phyloP scores from a whole-genome alignment of 2,329 filamentous ascomycete genomes.

The Periconia sp. region DNA sequence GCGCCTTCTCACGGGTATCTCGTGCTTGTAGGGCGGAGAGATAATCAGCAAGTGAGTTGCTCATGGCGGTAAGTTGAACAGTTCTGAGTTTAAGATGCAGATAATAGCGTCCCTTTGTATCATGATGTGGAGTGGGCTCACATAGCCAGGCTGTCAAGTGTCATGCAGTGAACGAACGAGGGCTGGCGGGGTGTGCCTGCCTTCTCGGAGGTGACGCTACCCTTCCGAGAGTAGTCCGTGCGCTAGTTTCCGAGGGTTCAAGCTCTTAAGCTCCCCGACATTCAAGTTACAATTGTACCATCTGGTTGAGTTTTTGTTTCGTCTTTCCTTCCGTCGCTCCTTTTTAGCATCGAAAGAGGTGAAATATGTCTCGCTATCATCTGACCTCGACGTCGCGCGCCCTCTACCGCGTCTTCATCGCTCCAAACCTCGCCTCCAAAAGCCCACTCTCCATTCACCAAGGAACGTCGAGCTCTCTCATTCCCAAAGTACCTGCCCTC shows the following conservation, averaged over 20 bases:
- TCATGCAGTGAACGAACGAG: conserved; percentile 17
- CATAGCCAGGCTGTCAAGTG: conserved; percentile 19
- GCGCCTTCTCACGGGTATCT: conserved; percentile 71
- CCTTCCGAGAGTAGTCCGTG: conserved; percentile 9
- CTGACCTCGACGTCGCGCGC: conserved; percentile 46
- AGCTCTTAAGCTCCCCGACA: too few relatives aligned
- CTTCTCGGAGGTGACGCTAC: conserved; percentile 20
- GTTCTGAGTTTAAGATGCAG: conserved; percentile 3
- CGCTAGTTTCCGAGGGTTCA: neutral
- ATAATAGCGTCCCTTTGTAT: conserved; percentile 9
- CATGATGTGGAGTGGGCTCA: conserved; percentile 27
- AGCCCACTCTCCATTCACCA: conserved; percentile 24
- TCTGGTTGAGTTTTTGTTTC: neutral
- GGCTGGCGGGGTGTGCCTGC: conserved; percentile 16
- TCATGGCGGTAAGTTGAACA: conserved; percentile 54
- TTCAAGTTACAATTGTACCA: neutral
- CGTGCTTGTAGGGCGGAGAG: conserved; percentile 73
- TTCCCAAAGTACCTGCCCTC: conserved; percentile 12
- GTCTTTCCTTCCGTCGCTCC: conserved; percentile 6
- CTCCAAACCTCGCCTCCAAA: conserved; percentile 36
- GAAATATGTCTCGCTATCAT: conserved; percentile 36
- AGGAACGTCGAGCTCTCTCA: conserved; percentile 17
- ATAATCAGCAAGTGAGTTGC: conserved; percentile 83
- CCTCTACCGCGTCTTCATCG: conserved; percentile 53
- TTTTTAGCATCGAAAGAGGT: neutral